phyloP scores from a whole-genome alignment of 257 asterid species.

The Agastache rugosa region DNA sequence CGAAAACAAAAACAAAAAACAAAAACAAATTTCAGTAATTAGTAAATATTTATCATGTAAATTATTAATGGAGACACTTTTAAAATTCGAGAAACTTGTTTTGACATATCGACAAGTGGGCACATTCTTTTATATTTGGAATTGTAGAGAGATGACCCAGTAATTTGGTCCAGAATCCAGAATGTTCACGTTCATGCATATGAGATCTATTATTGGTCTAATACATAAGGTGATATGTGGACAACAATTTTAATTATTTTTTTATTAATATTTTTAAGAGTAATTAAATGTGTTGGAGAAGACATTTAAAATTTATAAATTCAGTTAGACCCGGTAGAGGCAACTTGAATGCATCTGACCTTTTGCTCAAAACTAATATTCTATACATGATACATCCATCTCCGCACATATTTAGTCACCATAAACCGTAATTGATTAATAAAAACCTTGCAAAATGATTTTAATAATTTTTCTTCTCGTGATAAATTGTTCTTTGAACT shows the following conservation, averaged over 20 bases:
- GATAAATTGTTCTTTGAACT: too few relatives aligned
- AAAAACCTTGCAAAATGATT: too few relatives aligned
- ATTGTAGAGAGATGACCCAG: not conserved
- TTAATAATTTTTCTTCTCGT: too few relatives aligned
- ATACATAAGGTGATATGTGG: not conserved
- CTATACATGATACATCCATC: too few relatives aligned
- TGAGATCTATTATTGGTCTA: not conserved
- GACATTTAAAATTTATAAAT: not conserved
- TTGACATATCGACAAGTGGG: not conserved
- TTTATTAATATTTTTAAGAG: not conserved
- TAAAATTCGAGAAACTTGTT: not conserved
- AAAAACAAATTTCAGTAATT: too few relatives aligned
- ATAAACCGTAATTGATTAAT: too few relatives aligned
- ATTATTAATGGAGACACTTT: not conserved
- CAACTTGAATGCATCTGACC: not conserved
- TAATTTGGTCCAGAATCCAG: not conserved
- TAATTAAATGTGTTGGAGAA: not conserved
- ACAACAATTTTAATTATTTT: not conserved
- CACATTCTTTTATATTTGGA: not conserved
- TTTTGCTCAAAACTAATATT: not conserved
- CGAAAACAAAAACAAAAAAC: too few relatives aligned
- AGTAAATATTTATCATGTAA: too few relatives aligned
- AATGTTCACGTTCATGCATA: constrained; percentile 28
- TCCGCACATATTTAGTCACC: too few relatives aligned
- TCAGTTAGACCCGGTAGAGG: too few relatives aligned